Conservation (phyloP, 306 rosid species). For the Cucurbita moschata region DNA sequence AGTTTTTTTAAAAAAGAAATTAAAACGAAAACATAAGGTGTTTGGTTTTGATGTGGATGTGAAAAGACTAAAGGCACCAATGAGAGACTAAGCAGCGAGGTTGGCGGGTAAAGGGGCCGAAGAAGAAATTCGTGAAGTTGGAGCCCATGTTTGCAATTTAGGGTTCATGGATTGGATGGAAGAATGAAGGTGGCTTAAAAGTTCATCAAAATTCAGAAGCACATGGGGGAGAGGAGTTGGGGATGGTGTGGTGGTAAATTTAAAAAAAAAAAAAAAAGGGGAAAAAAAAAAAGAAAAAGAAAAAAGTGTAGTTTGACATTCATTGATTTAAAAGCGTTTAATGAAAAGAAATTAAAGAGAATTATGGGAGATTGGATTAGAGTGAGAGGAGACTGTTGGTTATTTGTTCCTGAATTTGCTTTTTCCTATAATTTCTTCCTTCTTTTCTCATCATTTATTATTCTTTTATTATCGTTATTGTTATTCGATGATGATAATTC, state of each 20-base stretch:
- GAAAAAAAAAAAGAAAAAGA: neutral
- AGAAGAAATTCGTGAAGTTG: neutral
- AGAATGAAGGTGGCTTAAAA: neutral
- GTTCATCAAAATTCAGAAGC: conserved; percentile 2
- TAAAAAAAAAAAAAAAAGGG: neutral
- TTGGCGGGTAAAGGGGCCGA: neutral
- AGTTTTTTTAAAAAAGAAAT: neutral
- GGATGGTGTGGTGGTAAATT: neutral
- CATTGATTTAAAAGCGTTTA: neutral
- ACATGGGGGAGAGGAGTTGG: neutral
- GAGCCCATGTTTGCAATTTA: neutral
- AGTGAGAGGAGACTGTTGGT: conserved; percentile 31
- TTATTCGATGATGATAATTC: conserved; percentile 42
- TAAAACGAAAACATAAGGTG: neutral
- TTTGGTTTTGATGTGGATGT: neutral
- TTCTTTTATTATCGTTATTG: conserved; percentile 26
- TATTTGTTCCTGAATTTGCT: conserved; percentile 25
- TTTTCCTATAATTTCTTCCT: conserved; percentile 24
- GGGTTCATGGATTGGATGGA: neutral
- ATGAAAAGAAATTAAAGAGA: neutral
- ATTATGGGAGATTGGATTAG: conserved; percentile 51
- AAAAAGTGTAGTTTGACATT: neutral
- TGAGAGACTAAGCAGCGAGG: neutral
- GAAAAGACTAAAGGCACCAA: neutral
- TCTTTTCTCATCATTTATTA: conserved; percentile 24